Evolutionary conservation across 2,329 filamentous ascomycete genomes (phyloP).

Genomic region (Helotiales sp.): DNA sequence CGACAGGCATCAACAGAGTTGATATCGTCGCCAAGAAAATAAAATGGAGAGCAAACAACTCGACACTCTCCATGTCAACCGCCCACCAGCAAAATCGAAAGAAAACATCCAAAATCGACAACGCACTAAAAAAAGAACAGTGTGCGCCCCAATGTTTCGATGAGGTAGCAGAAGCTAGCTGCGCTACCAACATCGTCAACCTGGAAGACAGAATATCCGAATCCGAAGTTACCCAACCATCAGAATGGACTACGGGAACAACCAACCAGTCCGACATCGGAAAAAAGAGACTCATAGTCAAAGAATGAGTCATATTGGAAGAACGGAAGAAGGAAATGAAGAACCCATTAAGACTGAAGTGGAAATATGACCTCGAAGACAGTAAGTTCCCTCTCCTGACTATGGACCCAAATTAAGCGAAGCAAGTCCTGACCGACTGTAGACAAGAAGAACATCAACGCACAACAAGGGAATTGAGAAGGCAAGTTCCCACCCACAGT

Average conservation of each 20-base stretch:
- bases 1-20: background rate
- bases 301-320: background rate
- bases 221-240: background rate
- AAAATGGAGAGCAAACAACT: background rate
- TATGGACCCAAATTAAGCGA: background rate
- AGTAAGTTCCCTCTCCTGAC: background rate
- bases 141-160: background rate
- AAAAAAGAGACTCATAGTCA: background rate
- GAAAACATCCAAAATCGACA: background rate
- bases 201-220: background rate
- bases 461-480: background rate
- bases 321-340: background rate
- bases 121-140: background rate
- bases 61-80: background rate
- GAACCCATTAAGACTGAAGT: too few relatives aligned
- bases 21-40: background rate
- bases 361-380: slow-evolving; percentile 3
- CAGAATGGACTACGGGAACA: background rate
- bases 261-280: background rate
- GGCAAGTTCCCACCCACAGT: background rate
- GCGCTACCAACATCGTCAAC: background rate
- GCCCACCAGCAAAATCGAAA: background rate
- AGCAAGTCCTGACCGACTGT: background rate
- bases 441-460: background rate
- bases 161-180: background rate